Evolutionary conservation across 2,329 filamentous ascomycete species (phyloP), one percentile per base, ranked within the genome.

Genomic region (Pseudocercospora pini-densiflorae): DNA sequence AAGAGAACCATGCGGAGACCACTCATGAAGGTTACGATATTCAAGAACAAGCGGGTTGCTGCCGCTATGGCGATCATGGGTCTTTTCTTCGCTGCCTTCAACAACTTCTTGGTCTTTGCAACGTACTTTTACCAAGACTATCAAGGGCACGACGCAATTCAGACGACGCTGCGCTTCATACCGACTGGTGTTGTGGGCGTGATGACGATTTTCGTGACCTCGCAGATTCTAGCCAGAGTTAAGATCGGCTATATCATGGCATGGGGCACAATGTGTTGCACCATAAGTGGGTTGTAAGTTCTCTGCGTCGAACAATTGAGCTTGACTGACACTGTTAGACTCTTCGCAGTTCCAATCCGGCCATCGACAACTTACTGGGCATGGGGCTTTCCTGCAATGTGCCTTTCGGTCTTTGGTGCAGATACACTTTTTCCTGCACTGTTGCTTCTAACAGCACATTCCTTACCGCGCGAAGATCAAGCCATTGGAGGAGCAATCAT

Each of bases 121-220:
- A 92, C 90, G 4, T 92, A 89, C 77, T 90, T 67, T 77, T 92
- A 87, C 77, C 90, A 92, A 76, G 85, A 89, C 69, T 91, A 86
- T 74, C 88, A 89, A 71, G 86, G 84, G 0, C 81, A 88, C 1
- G 83, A 82, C 0, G 81, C 88, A 0, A 80, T 91, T n/a, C 85
- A 90, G 69, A 91, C 89, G 0, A 90, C 89, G 12, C 75, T 92
- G 8, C 87, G 89, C 2, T 92, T 91, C 75, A 81, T 92, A 8
- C 89, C 90, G 0, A 89, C 87, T 0, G 89, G 89, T 9, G 81
- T 89, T 0, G 81, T 81, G 7, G 89, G 90, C 6, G 76, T 87
- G 4, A 69, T 87, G n/a, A 85, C 87, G 0, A 86, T 87, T 9
- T 79, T 86, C 63, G 75, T 86, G 27, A 86, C 87, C 1, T 86